Base-by-base conservation (phyloP, 352 stramenopile species). In the Elongisporangium anandrum region DNA sequence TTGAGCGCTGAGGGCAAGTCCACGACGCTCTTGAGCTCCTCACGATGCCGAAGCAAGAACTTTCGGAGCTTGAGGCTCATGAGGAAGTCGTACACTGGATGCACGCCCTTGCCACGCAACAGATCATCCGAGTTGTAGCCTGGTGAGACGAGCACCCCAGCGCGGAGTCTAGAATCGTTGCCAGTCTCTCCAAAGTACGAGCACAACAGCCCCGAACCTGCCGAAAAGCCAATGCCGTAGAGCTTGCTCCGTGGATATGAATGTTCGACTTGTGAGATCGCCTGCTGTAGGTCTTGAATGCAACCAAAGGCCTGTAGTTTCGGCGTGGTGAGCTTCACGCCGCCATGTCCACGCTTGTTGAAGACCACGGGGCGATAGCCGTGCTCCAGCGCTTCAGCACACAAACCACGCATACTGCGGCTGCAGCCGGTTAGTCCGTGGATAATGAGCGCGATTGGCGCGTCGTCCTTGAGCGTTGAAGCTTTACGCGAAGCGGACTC, bases 311-410 rank as follows among this genome's bases (percentile, higher is more conserved):
- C 66, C 57, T 93, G 84, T 10, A 93, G 68, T 64, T 73, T 85
- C 23, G 84, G 81, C 3, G 80, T 91, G 15, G 76, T 22, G 22
- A 93, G 72, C 49, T 68, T 64, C 47, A 90, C 50, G 4, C 81
- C 81, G 21, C 85, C 85, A 29, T 94, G 85, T 10, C 85, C 85
- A 52, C 85, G 75, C 69, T 94, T 94, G 66, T 92, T 94, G 57
- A 92, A 94, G 20, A 90, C 85, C 8, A 94, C 85, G 4, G 85
- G 82, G 2, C 85, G 79, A 67, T 89, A 92, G 8, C 85, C 85
- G 23, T 75, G 66, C 2, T 51, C 22, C 22, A 90, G 56, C 15
- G 84, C 84, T 50, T 88, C 79, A 8, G 78, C 76, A 62, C 80
- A 90, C 8, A 89, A 66, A 47, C 72, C 82, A 6, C 73, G 70